Base-by-base conservation (phyloP, 768 basidiomycete species). In the Boletus pseudo-olivaceus region DNA sequence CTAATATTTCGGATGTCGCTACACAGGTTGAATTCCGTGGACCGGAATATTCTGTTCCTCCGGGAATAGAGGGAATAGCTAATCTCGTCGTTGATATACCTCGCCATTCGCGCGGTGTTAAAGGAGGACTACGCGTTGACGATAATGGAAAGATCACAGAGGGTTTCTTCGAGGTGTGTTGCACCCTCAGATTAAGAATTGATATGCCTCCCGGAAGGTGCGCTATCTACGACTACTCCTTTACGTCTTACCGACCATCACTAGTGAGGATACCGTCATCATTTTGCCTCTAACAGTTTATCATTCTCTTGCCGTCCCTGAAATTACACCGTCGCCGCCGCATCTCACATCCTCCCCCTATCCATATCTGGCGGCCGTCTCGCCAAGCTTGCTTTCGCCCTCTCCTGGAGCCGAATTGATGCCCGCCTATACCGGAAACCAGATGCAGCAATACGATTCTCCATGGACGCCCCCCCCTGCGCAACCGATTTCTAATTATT, bases 31-130 rank as follows among this genome's bases (percentile, higher is more conserved):
- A 85, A 11, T 93, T 87, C 68, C 80, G 81, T 37, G 88, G 88
- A 3, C 76, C 79, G 29, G 90, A 92, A 61, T 92, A 91, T 59
- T 80, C 81, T 32, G 82, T 91, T 30, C 78, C 77, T 8, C 87
- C 88, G 1, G 88, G 87, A 17, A 78, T 76, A 3, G 90, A 92
- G 63, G 90, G 90, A 20, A 79, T 91, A 2, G 90, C 90, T 1
- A 83, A 80, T 62, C 77, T 93, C 11, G 87, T 90, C 11, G 84
- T 93, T 57, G 85, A 92, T 65, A 82, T 91, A n/a, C 90, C 90
- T 5, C 75, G 72, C 44, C 69, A 76, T 54, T 83, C 88, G 1
- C 75, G 84, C 50, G 83, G 85, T 5, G 82, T 87, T 12, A 79
- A 76, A 53, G 87, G 85, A 26, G 88, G 87, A 6, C 62, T 69